Conservation (phyloP, 306 rosid genomes). For the Cotoneaster glaucophyllus region DNA sequence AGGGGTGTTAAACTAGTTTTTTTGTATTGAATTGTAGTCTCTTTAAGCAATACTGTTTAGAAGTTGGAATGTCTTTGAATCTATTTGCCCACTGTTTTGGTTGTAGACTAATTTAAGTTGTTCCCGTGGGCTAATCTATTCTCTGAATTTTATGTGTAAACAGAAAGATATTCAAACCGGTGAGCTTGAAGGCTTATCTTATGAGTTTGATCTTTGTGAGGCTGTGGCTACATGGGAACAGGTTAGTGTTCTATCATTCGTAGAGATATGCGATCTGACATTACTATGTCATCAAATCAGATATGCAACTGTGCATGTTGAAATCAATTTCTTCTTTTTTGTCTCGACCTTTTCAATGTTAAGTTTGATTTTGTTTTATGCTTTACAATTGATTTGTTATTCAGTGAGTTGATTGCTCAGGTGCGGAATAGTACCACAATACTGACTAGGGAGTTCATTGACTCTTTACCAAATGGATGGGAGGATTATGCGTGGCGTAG, state of each 20-base stretch:
- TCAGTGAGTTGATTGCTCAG: conserved; percentile 59
- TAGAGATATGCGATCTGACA: not conserved
- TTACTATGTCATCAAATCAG: not conserved
- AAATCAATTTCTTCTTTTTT: not conserved
- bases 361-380: conserved; percentile 21
- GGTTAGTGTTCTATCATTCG: conserved; percentile 31
- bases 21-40: not conserved
- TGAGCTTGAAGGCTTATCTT: conserved; percentile 82
- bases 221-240: conserved; percentile 98
- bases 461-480: conserved; percentile 97
- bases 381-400: conserved; percentile 39
- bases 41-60: not conserved
- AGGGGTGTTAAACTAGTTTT: not conserved
- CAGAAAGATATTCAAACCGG: conserved; percentile 92
- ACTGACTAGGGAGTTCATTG: conserved; percentile 85
- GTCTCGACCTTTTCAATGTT: conserved; percentile 1
- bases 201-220: conserved; percentile 83
- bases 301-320: not conserved
- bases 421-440: conserved; percentile 95
- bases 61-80: not conserved
- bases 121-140: not conserved
- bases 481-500: conserved; percentile 97
- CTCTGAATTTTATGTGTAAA: conserved; percentile 22
- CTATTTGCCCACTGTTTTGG: not conserved
- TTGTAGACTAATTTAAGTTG: not conserved